Evolutionary conservation across 1,284 basidiomycete genomes (phyloP), one percentile per base, ranked within the genome.

Genomic region (Rhodotorula sp.): DNA sequence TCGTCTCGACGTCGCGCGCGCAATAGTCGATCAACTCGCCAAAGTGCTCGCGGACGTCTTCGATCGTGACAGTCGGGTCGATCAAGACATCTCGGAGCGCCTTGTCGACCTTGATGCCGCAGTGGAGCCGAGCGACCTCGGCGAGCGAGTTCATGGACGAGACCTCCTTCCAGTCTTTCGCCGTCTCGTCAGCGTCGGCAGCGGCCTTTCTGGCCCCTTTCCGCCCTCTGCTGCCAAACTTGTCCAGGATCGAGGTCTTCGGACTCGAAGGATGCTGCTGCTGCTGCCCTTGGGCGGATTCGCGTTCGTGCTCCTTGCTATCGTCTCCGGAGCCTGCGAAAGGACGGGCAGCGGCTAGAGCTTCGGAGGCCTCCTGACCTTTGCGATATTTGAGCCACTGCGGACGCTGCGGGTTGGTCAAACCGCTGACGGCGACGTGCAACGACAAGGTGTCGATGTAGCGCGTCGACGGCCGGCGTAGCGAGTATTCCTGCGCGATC

Each of bases 361-460:
- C 62, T 54, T 57, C 26, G 18, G 46, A n/a, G 26, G 47, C 16
- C 7, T 64, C 62, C n/a, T 47, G 84, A 68, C 84, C 83, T 71
- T 85, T 85, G 43, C 84, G 82, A 60, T 85, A 87, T 79, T 90
- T 89, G 83, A 90, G 87, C 94, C 95, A 99, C 3, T 91, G 91
- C 0, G 93, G 92, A 0, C 95, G 88, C 80, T 99, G 97, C 74
- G 94, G 91, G 0, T 92, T 94, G 0, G 94, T 96, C 69, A 99
- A 96, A 10, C 97, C 96, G 71, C 91, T 90, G 5, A 94, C 91
- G 7, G 97, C 93, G 62, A 97, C 90, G 80, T 99, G 96, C 16
- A 99, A 85, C 1, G 93, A 89, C 88, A 99, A 93, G 0, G 96
- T 99, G 80, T 99, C 97, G 52, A 98, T 82, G 81, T 92, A 99